Conservation (phyloP, 768 basidiomycete genomes). For the Phaffia tasmanica region DNA sequence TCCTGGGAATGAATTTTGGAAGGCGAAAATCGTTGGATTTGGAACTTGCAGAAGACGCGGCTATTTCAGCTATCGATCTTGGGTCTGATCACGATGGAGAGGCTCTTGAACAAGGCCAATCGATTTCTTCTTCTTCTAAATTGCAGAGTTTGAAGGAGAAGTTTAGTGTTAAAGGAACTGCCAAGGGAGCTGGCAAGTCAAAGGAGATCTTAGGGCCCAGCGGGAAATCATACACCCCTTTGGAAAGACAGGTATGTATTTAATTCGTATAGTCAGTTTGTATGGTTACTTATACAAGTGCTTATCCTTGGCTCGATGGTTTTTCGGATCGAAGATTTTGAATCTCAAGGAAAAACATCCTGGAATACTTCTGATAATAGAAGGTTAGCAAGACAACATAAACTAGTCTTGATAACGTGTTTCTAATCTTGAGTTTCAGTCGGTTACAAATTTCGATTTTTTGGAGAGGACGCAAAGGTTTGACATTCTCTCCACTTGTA, state of each 20-base stretch:
- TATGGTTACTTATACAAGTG: background rate
- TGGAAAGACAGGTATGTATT: conserved; percentile 35
- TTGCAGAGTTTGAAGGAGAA: conserved; percentile 24
- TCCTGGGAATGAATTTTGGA: conserved; percentile 3
- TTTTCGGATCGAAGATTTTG: conserved; percentile 27
- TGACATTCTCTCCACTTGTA: background rate
- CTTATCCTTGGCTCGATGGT: background rate
- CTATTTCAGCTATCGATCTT: background rate
- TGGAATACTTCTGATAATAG: conserved; percentile 37
- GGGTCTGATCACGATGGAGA: conserved; percentile 7
- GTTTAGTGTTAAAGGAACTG: conserved; percentile 25
- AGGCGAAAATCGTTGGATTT: conserved; percentile 10
- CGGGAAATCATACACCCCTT: conserved; percentile 36
- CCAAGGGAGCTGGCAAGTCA: conserved; percentile 30
- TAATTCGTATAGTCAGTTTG: background rate
- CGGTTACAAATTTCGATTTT: conserved; percentile 36
- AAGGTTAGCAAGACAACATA: conserved; percentile 28
- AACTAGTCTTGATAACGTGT: background rate
- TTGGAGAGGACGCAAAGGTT: conserved; percentile 38
- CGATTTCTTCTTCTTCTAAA: conserved; percentile 1
- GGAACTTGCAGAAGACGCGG: conserved; percentile 1
- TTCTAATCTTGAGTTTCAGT: background rate
- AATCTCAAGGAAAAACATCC: conserved; percentile 35
- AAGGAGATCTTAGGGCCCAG: conserved; percentile 37
- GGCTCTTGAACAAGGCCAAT: background rate